Percentiles rank a stretch among this genome's conserved stretches.
Conservation (phyloP, 202 grass and related monocot species). For the Digitaria exilis region DNA sequence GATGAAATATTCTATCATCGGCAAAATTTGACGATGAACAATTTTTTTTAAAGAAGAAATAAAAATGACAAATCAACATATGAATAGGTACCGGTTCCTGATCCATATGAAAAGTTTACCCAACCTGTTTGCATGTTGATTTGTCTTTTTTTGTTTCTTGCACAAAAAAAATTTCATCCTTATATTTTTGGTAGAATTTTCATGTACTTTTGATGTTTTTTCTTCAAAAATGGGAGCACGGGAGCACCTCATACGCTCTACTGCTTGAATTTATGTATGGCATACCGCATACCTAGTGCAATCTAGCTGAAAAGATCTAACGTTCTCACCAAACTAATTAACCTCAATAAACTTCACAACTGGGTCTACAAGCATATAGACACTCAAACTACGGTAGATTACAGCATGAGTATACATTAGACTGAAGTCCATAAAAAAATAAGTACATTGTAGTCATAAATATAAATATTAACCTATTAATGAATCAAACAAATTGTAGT, state of each 20-base stretch:
- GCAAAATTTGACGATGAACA: too few relatives aligned
- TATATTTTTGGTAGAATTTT: too few relatives aligned
- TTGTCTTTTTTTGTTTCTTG: too few relatives aligned
- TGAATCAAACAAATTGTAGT: background rate
- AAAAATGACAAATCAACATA: too few relatives aligned
- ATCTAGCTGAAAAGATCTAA: slow-evolving; percentile 32
- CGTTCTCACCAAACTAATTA: background rate
- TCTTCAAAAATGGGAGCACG: too few relatives aligned
- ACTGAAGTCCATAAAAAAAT: slow-evolving; percentile 14
- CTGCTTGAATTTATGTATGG: slow-evolving; percentile 14
- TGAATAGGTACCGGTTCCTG: too few relatives aligned
- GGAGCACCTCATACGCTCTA: background rate
- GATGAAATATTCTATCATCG: too few relatives aligned
- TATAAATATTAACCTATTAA: background rate
- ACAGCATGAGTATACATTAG: background rate
- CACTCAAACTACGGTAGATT: slow-evolving; percentile 6
- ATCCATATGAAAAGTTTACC: too few relatives aligned
- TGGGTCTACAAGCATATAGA: slow-evolving; percentile 18
- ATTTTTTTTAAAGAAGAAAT: too few relatives aligned
- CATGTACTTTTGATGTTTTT: too few relatives aligned
- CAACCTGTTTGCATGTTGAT: too few relatives aligned
- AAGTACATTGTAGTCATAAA: background rate
- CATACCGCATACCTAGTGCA: slow-evolving; percentile 8
- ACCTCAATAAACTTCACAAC: background rate
- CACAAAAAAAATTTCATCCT: too few relatives aligned